A percentile compares a stretch with the other conserved stretches of the same genome.
These are phyloP conservation scores for Leccinum olivaceopallidum DNA, from an alignment of 768 basidiomycete genomes.

Conservation along the genomic window DNA sequence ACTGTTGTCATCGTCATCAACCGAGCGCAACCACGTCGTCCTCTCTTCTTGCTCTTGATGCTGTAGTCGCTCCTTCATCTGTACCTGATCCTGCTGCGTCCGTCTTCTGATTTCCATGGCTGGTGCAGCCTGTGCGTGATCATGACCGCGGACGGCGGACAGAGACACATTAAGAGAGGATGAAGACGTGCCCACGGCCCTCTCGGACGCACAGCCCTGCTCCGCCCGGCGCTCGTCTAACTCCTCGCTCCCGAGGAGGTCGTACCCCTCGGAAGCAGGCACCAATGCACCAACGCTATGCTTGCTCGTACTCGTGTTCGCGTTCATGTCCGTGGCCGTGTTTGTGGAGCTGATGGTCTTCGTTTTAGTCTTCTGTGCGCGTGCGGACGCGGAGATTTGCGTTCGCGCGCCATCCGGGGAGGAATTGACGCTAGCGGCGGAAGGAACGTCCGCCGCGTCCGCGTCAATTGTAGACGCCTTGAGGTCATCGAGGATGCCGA, in stretches of 20 bases:
- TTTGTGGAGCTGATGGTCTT: not conserved
- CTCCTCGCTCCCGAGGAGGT: conserved; percentile 16
- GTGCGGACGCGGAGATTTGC: not conserved
- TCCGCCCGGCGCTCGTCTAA: not conserved
- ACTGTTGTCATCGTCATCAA: not conserved
- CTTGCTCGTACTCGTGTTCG: not conserved
- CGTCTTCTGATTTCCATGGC: not conserved
- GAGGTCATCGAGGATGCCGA: conserved; percentile 74
- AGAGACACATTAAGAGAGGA: not conserved
- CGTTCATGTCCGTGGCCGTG: not conserved
- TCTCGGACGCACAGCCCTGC: not conserved
- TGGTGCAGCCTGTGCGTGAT: not conserved
- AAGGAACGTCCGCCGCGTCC: not conserved
- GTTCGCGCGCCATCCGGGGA: not conserved
- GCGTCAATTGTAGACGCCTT: conserved; percentile 71
- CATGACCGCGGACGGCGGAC: not conserved
- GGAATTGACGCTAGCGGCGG: not conserved
- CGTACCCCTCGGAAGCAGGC: conserved; percentile 11
- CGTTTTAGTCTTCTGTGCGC: not conserved
- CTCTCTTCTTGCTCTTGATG: not conserved
- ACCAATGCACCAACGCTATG: not conserved
- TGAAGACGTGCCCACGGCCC: not conserved
- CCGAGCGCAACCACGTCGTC: not conserved
- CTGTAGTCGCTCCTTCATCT: not conserved
- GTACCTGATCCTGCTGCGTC: not conserved